Evolutionary conservation across 1,284 basidiomycete genomes (phyloP), one percentile per base, ranked within the genome.

Genomic region (Irpex sp.): DNA sequence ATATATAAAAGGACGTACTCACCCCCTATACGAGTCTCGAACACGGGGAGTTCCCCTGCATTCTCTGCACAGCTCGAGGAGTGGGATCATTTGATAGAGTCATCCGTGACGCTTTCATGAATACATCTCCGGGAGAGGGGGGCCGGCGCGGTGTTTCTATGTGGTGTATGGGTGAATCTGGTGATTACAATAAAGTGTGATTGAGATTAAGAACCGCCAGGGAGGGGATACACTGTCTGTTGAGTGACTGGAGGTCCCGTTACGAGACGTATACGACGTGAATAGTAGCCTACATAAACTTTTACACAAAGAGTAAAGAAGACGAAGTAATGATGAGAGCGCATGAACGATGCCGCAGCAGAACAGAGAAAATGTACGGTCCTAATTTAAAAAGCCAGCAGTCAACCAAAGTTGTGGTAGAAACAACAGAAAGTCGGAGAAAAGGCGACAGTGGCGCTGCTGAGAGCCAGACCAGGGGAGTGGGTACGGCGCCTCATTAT

Each of bases 121-220:
- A 21, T 26, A 9, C 15, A 54, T 54, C 31, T 31, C 31, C 31
- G 31, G 31, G 31, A 31, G 31, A 31, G 31, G 21, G 31, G 31
- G 31, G 31, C 31, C 31, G 31, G 31, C 31, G 31, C 31, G 31
- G 31, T 31, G 31, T 31, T 31, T 31, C 31, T n/a, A 56, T 8
- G 51, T 26, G 15, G 34, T 31, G 55, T 37, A n/a, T 54, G 36
- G 11, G 26, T 26, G 31, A n/a, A 47, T 40, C 7, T n/a, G 15
- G 58, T 59, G 56, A 61, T 61, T 61, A 61, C 52, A 56, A 61
- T 21, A 60, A 58, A 58, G 55, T 48, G 49, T 54, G 57, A 55
- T 69, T 69, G 65, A 58, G 59, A 77, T 77, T 76, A 77, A 62
- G 63, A 72, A 69, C 74, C 75, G 70, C 71, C 68, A 68, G 71